These are phyloP conservation scores for Cocos nucifera DNA, from an alignment of 176 grass and related monocot species.

Conservation along the genomic window DNA sequence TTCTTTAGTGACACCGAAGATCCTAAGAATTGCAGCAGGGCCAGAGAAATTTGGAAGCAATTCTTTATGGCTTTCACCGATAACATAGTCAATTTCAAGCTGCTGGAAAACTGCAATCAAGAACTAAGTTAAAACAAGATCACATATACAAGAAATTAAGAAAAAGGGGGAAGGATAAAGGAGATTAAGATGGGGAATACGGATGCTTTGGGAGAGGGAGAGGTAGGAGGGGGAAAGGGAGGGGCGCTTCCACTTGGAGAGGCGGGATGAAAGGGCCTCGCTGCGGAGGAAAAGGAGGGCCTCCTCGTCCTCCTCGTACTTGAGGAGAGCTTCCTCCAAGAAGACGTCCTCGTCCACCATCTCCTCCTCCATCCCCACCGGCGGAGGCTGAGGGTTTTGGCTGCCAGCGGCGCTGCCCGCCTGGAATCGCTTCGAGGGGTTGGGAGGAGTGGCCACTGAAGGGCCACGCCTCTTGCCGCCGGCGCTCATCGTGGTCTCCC, in stretches of 20 bases:
- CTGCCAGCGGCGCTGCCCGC: constrained; percentile 22
- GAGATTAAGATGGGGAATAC: constrained; percentile 16
- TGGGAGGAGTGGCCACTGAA: constrained; percentile 4
- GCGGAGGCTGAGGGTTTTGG: constrained; percentile 2
- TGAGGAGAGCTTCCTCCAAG: constrained; percentile 60
- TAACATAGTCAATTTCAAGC: constrained; percentile 91
- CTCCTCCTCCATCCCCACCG: constrained; percentile 46
- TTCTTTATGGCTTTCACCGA: constrained; percentile 78
- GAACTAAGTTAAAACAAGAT: constrained; percentile 4
- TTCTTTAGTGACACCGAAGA: constrained; percentile 96
- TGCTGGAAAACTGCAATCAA: constrained; percentile 82
- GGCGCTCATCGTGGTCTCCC: not conserved
- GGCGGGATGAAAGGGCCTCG: constrained; percentile 63
- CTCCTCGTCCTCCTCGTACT: constrained; percentile 66
- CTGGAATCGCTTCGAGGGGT: constrained; percentile 51
- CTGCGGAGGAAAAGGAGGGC: constrained; percentile 49
- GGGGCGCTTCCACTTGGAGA: constrained; percentile 78
- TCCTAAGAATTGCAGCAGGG: constrained; percentile 76
- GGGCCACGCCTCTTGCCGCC: constrained; percentile 55
- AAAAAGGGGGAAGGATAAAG: not conserved
- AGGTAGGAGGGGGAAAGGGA: constrained; percentile 40
- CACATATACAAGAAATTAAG: not conserved
- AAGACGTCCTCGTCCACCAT: constrained; percentile 98
- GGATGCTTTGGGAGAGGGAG: constrained; percentile 25
- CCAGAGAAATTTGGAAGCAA: constrained; percentile 70